phyloP scores from a whole-genome alignment of 129 eudicot genomes.

The Flaveria trinervia region DNA sequence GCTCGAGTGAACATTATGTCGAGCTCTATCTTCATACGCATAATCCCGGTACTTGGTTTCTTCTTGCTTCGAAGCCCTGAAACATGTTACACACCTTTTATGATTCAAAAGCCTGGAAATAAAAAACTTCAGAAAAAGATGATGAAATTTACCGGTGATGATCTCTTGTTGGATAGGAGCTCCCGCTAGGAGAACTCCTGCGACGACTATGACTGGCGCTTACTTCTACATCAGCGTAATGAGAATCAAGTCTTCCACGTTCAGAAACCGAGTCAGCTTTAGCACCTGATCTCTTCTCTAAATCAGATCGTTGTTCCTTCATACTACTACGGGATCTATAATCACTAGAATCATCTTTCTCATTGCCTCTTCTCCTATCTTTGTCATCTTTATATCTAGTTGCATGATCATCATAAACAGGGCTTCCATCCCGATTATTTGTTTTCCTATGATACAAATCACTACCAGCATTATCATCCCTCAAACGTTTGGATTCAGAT shows the following conservation, averaged over 20 bases:
- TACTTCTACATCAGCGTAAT: conserved; percentile 51
- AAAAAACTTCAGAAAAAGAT: background rate
- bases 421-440: conserved; percentile 55
- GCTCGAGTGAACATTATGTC: conserved; percentile 48
- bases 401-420: conserved; percentile 57
- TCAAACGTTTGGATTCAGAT: conserved; percentile 51
- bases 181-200: conserved; percentile 70
- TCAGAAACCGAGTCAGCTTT: conserved; percentile 59
- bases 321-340: conserved; percentile 52
- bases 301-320: conserved; percentile 58
- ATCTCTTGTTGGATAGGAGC: conserved; percentile 58
- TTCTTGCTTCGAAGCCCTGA: conserved; percentile 65
- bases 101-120: background rate
- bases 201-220: conserved; percentile 52
- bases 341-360: conserved; percentile 64
- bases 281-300: conserved; percentile 55
- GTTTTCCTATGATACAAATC: conserved; percentile 55
- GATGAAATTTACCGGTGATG: conserved; percentile 51
- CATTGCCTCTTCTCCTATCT: conserved; percentile 56
- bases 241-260: conserved; percentile 59
- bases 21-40: conserved; percentile 53
- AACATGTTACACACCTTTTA: background rate
- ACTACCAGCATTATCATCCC: conserved; percentile 62
- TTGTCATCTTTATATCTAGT: conserved; percentile 72
- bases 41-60: conserved; percentile 71